Evolutionary conservation across 768 basidiomycete species (phyloP).

Genomic region (Collybia sordida): DNA sequence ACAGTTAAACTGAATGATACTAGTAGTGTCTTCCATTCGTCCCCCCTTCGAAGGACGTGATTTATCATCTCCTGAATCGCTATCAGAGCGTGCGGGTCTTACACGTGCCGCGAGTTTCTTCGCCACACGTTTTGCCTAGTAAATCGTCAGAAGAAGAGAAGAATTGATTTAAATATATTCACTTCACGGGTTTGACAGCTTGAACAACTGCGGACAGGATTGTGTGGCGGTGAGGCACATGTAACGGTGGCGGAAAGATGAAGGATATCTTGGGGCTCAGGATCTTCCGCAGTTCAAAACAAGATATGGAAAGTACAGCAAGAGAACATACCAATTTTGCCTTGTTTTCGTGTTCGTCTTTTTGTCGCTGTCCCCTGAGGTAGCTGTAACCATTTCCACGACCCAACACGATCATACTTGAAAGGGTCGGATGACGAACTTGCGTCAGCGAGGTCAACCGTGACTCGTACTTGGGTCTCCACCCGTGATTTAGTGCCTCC

Average conservation of each 20-base stretch:
- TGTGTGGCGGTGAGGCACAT: conserved; percentile 79
- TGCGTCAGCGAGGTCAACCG: conserved; percentile 74
- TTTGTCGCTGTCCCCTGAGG: conserved; percentile 84
- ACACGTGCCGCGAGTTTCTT: conserved; percentile 87
- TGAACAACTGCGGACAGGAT: conserved; percentile 77
- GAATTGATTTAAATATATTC: conserved; percentile 16
- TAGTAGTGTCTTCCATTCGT: conserved; percentile 66
- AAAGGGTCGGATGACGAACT: conserved; percentile 59
- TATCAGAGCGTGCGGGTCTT: conserved; percentile 73
- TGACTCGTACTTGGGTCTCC: conserved; percentile 91
- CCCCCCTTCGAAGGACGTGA: conserved; percentile 42
- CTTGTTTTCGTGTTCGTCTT: conserved; percentile 79
- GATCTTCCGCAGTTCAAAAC: conserved; percentile 45
- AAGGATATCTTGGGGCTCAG: conserved; percentile 66
- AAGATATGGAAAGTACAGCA: conserved; percentile 7
- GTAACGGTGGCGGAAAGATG: conserved; percentile 73
- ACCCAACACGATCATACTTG: conserved; percentile 81
- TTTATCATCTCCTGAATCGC: conserved; percentile 62
- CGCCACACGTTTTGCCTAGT: conserved; percentile 82
- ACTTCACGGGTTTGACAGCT: conserved; percentile 89
- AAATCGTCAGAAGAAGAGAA: conserved; percentile 10
- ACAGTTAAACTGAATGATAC: conserved; percentile 96
- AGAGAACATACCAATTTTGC: conserved; percentile 63
- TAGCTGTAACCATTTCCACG: conserved; percentile 85
- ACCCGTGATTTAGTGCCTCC: conserved; percentile 88